Evolutionary conservation across 139 green algal species (phyloP).

Genomic region (Tetratostichococcus sp.): DNA sequence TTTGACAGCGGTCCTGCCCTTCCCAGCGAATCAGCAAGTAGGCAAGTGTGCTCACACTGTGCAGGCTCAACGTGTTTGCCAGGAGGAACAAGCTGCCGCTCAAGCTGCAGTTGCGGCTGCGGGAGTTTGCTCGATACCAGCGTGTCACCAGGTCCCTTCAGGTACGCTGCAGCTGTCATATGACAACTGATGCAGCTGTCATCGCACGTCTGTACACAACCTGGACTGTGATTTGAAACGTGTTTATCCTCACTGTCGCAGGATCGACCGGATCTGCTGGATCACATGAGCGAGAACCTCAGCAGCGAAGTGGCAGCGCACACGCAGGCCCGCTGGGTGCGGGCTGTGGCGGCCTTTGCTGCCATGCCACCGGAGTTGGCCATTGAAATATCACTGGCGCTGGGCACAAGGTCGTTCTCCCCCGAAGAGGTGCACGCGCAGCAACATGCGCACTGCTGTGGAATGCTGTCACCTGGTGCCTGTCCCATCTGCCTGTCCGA

Average conservation of each 20-base stretch:
- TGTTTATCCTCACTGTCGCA: not conserved
- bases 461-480: no score
- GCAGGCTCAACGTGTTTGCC: slow-evolving; percentile 16
- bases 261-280: slow-evolving; percentile 1
- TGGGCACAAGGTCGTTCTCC: slow-evolving; percentile 7
- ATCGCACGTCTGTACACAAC: not conserved
- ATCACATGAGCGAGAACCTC: slow-evolving; percentile 6
- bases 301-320: slow-evolving; percentile 10
- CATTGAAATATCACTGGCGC: slow-evolving; percentile 12
- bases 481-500: no score
- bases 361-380: slow-evolving; percentile 3
- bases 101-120: slow-evolving; percentile 3
- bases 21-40: no score
- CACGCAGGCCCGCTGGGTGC: slow-evolving; percentile 17
- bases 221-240: not conserved
- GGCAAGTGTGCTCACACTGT: no score
- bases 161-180: no score
- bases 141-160: slow-evolving; percentile 3
- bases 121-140: slow-evolving; percentile 12
- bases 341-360: not conserved
- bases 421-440: slow-evolving; percentile 7
- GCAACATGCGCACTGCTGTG: no score
- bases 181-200: no score
- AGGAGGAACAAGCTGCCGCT: not conserved
- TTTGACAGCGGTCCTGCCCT: no score